Percentiles rank a stretch among this genome's conserved stretches.
These are phyloP conservation scores for Fusarium incarnatum DNA, from an alignment of 2,329 filamentous ascomycete species.

Conservation along the genomic window DNA sequence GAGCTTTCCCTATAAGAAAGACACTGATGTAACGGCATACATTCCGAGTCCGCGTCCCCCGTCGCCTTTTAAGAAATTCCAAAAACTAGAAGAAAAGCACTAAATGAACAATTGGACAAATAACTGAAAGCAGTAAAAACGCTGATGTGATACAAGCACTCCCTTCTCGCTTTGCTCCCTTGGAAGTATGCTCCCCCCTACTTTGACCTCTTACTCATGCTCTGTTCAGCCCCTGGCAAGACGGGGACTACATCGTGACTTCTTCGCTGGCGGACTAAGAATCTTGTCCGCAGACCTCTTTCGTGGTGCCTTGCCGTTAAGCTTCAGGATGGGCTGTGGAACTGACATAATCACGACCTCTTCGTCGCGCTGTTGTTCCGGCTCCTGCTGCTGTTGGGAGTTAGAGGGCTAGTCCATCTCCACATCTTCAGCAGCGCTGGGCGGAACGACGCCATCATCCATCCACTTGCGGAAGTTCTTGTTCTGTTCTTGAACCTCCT, in stretches of 20 bases:
- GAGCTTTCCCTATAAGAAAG: constrained; percentile 13
- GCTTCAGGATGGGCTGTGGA: background rate
- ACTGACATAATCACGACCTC: background rate
- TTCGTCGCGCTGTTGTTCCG: background rate
- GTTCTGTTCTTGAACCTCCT: constrained; percentile 80
- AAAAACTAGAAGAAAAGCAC: constrained; percentile 27
- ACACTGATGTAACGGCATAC: constrained; percentile 18
- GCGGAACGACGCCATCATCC: constrained; percentile 60
- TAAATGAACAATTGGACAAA: constrained; percentile 18
- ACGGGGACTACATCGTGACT: constrained; percentile 15
- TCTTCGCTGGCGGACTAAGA: constrained; percentile 9
- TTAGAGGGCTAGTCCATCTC: constrained; percentile 48
- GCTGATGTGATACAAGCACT: constrained; percentile 38
- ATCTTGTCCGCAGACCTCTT: constrained; percentile 13
- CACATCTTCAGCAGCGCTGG: constrained; percentile 49
- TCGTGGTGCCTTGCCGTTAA: background rate
- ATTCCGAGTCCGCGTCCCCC: constrained; percentile 15
- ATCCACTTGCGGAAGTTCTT: constrained; percentile 69
- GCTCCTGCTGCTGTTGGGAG: constrained; percentile 16
- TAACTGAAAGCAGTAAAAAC: constrained; percentile 26
- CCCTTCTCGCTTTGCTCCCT: constrained; percentile 4
- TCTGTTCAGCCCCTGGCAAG: background rate
- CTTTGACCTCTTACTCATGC: constrained; percentile 2
- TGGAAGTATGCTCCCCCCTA: constrained; percentile 3
- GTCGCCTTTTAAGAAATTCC: constrained; percentile 22